Evolutionary conservation across 2,329 filamentous ascomycete species (phyloP).

Genomic region (Alternaria gansuensis): DNA sequence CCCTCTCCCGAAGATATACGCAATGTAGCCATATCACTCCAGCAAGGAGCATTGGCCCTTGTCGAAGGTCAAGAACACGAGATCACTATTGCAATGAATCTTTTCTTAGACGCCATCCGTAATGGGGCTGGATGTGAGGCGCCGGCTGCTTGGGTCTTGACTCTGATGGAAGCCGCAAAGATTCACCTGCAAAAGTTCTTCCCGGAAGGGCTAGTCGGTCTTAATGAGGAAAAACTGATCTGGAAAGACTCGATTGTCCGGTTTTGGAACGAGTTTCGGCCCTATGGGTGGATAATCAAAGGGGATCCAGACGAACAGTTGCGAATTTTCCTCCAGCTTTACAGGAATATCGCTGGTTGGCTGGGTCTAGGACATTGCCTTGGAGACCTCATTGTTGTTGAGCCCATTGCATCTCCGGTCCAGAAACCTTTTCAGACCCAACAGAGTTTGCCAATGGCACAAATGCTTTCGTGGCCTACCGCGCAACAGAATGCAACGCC

Average conservation of each 20-base stretch:
- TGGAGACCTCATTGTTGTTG: neutral
- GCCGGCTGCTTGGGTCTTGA: neutral
- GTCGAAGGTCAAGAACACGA: neutral
- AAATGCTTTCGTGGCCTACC: neutral
- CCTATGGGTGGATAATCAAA: conserved; percentile 1
- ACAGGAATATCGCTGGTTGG: neutral
- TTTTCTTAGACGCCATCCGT: neutral
- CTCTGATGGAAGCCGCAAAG: conserved; percentile 1
- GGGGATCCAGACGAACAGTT: neutral
- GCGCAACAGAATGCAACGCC: neutral
- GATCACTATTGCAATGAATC: conserved; percentile 1
- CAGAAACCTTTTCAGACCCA: neutral
- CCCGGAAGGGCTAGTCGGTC: neutral
- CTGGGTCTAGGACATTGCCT: conserved; percentile 1
- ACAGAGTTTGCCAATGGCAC: neutral
- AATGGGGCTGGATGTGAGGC: neutral
- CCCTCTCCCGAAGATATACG: neutral
- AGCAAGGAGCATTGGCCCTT: neutral
- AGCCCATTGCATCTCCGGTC: neutral
- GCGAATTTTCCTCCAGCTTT: neutral
- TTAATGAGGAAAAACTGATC: neutral
- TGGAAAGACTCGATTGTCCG: conserved; percentile 1
- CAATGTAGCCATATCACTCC: neutral
- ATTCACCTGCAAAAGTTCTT: conserved; percentile 6
- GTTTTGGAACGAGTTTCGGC: conserved; percentile 4